Evolutionary conservation across 805 yeast genomes (phyloP).

Genomic region (Lipomyces starkeyi): DNA sequence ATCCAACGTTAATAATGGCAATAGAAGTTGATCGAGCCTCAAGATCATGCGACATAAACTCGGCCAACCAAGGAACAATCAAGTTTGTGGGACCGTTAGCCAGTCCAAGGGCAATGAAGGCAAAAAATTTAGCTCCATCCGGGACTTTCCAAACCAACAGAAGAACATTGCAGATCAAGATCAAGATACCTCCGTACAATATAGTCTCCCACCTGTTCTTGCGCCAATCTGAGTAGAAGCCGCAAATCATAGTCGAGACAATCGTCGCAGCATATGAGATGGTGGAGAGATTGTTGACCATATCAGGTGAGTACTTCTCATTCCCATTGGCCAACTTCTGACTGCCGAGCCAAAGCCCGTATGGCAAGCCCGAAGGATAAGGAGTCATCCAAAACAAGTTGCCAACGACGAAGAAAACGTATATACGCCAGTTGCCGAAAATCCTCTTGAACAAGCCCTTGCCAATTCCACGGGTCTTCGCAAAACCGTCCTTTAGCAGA

Average conservation of each 20-base stretch:
- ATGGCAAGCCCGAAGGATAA: constrained; percentile 29
- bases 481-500: constrained; percentile 41
- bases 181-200: constrained; percentile 26
- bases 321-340: constrained; percentile 8
- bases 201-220: constrained; percentile 27
- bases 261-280: constrained; percentile 66
- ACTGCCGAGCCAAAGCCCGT: constrained; percentile 24
- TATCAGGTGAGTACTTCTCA: neutral
- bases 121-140: constrained; percentile 65
- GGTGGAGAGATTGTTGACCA: constrained; percentile 56
- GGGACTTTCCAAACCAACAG: constrained; percentile 63
- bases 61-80: constrained; percentile 34
- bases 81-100: constrained; percentile 34
- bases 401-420: constrained; percentile 29
- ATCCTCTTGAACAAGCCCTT: constrained; percentile 23
- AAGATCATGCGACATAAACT: constrained; percentile 29
- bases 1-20: constrained; percentile 36
- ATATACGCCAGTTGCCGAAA: constrained; percentile 31
- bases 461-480: constrained; percentile 27
- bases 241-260: constrained; percentile 45
- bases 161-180: constrained; percentile 49
- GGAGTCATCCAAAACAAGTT: constrained; percentile 37
- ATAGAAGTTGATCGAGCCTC: constrained; percentile 33
- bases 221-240: constrained; percentile 53
- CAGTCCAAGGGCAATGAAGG: constrained; percentile 46